These are phyloP conservation scores for Chlorophyllum brunneum DNA, from an alignment of 768 basidiomycete species.

Conservation along the genomic window DNA sequence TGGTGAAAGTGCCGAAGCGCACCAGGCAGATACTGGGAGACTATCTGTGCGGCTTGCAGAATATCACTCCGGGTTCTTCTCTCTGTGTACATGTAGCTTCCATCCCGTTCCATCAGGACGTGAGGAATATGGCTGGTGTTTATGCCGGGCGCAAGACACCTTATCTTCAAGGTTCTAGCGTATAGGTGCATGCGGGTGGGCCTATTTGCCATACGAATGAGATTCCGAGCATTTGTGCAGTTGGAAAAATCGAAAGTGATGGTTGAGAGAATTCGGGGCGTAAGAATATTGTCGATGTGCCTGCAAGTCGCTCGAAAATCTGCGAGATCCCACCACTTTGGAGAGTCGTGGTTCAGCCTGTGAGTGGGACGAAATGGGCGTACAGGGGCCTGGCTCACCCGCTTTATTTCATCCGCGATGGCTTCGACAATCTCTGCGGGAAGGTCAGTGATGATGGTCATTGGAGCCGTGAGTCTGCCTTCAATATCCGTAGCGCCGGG, in stretches of 20 bases:
- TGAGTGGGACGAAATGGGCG: neutral
- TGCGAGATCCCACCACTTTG: neutral
- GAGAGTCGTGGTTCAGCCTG: neutral
- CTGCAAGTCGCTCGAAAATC: neutral
- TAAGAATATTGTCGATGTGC: neutral
- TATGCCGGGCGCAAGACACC: neutral
- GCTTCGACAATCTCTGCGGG: neutral
- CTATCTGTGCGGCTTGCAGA: neutral
- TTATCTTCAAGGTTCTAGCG: neutral
- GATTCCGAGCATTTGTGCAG: neutral
- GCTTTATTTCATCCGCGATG: neutral
- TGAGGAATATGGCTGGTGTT: neutral
- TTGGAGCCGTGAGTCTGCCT: neutral
- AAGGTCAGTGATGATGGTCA: slow-evolving; percentile 1
- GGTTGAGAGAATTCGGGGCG: neutral
- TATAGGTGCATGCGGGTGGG: neutral
- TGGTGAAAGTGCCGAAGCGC: neutral
- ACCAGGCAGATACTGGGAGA: neutral
- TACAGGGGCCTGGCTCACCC: neutral
- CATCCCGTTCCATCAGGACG: neutral
- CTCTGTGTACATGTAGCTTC: neutral
- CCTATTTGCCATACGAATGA: neutral
- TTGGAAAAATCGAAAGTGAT: neutral
- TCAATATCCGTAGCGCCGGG: neutral
- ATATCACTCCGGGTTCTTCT: neutral